Evolutionary conservation across 1,139 yeast genomes (phyloP).

Genomic region (Yamadazyma diospyri): DNA sequence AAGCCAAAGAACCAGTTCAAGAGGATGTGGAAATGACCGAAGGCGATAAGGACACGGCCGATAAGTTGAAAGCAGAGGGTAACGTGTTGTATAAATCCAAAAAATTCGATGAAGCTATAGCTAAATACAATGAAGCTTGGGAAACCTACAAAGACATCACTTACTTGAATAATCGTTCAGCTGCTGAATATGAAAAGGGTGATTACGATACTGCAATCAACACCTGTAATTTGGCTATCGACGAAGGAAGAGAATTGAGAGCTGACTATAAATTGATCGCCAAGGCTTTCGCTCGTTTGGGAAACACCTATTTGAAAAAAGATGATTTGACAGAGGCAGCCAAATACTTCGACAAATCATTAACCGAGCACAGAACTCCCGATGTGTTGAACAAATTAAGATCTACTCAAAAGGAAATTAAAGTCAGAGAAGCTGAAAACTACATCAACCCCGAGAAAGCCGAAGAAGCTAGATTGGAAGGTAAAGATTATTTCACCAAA

Average conservation of each 20-base stretch:
- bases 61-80: conserved; percentile 79
- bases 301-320: conserved; percentile 74
- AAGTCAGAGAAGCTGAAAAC: conserved; percentile 69
- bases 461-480: conserved; percentile 90
- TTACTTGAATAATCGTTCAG: conserved; percentile 92
- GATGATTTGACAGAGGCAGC: conserved; percentile 73
- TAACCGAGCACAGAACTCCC: conserved; percentile 97
- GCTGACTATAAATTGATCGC: conserved; percentile 92
- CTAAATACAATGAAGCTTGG: conserved; percentile 83
- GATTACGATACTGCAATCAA: conserved; percentile 80
- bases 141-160: conserved; percentile 80
- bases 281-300: conserved; percentile 89
- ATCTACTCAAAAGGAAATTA: conserved; percentile 80
- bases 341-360: conserved; percentile 78
- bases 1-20: conserved; percentile 14
- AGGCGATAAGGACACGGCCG: conserved; percentile 50
- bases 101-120: conserved; percentile 91
- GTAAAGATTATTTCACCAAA: conserved; percentile 83
- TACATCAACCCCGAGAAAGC: conserved; percentile 90
- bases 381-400: conserved; percentile 88
- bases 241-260: conserved; percentile 82
- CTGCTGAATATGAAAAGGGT: conserved; percentile 96
- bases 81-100: conserved; percentile 82
- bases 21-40: conserved; percentile 38
- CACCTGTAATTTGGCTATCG: conserved; percentile 81